Percentiles rank a stretch among this genome's conserved stretches.
Conservation (phyloP, 805 yeast species). For the Ogataea zsoltii region DNA sequence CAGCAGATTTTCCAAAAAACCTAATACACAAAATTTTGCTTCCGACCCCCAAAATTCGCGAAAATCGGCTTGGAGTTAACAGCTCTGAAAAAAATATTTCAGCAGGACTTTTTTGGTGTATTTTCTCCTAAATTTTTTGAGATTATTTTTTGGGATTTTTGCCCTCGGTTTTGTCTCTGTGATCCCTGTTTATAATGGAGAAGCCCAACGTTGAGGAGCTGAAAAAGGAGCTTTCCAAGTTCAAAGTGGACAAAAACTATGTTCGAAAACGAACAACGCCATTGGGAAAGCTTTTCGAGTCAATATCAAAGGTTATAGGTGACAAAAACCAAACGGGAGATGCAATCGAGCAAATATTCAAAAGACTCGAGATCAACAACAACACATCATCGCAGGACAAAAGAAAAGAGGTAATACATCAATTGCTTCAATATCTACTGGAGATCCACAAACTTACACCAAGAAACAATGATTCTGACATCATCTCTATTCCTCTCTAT, state of each 20-base stretch:
- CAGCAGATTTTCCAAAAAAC: no score
- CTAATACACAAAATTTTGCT: no score
- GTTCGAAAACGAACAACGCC: conserved; percentile 31
- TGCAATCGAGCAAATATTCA: conserved; percentile 12
- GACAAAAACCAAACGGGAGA: conserved; percentile 1
- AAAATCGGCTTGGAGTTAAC: no score
- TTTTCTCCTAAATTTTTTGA: not conserved
- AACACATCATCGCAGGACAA: conserved; percentile 2
- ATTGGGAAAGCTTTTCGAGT: conserved; percentile 34
- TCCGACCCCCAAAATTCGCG: no score
- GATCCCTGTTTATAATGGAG: conserved; percentile 4
- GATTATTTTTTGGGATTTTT: no score
- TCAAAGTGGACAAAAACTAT: conserved; percentile 26
- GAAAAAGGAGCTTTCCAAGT: conserved; percentile 25
- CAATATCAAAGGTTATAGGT: conserved; percentile 22
- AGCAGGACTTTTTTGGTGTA: not conserved
- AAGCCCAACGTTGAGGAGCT: conserved; percentile 17
- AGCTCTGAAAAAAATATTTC: no score
- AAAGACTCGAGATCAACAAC: not conserved
- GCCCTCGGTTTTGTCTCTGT: no score
- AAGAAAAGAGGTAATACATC: conserved; percentile 34
- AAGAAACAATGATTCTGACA: conserved; percentile 32
- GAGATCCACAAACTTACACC: conserved; percentile 41
- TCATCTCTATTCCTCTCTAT: conserved; percentile 72
- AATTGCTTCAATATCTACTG: conserved; percentile 38